A percentile compares a stretch with the other conserved stretches of the same genome.
Conservation (phyloP, 2,329 filamentous ascomycete species). For the Huntiella abstrusa region DNA sequence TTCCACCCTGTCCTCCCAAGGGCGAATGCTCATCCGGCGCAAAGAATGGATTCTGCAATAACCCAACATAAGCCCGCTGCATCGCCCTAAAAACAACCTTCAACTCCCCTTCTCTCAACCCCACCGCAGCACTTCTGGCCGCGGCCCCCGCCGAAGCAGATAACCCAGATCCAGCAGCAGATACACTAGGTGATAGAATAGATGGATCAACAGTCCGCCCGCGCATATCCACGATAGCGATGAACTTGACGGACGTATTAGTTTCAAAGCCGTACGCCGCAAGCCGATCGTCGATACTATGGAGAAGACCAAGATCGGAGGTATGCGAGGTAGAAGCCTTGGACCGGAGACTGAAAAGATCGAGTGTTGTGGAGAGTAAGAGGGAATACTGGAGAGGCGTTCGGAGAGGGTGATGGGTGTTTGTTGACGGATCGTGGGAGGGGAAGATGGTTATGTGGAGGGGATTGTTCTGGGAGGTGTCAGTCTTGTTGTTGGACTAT, state of each 20-base stretch:
- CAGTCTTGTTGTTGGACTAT: not conserved
- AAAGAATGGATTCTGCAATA: conserved; percentile 91
- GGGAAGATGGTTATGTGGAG: conserved; percentile 86
- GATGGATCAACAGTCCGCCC: conserved; percentile 35
- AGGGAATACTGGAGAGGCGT: conserved; percentile 81
- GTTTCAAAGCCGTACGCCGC: conserved; percentile 93
- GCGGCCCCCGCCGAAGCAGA: not conserved
- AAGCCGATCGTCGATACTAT: conserved; percentile 82
- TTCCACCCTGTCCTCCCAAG: conserved; percentile 30
- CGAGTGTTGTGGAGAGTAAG: conserved; percentile 74
- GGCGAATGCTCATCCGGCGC: conserved; percentile 68
- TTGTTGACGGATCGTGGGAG: conserved; percentile 40
- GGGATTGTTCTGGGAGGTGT: conserved; percentile 62
- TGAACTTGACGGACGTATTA: conserved; percentile 81
- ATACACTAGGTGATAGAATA: conserved; percentile 4
- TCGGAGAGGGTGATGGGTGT: conserved; percentile 37
- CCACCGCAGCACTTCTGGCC: conserved; percentile 29
- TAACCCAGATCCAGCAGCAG: not conserved
- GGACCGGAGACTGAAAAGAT: conserved; percentile 77
- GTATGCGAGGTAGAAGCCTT: conserved; percentile 53
- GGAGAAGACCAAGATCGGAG: conserved; percentile 78
- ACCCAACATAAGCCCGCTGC: conserved; percentile 74
- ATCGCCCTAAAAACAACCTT: conserved; percentile 74
- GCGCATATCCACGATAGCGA: conserved; percentile 80
- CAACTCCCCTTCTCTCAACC: conserved; percentile 69